Base-by-base conservation (phyloP, 2,329 filamentous ascomycete genomes). In the Penicillium sp. region DNA sequence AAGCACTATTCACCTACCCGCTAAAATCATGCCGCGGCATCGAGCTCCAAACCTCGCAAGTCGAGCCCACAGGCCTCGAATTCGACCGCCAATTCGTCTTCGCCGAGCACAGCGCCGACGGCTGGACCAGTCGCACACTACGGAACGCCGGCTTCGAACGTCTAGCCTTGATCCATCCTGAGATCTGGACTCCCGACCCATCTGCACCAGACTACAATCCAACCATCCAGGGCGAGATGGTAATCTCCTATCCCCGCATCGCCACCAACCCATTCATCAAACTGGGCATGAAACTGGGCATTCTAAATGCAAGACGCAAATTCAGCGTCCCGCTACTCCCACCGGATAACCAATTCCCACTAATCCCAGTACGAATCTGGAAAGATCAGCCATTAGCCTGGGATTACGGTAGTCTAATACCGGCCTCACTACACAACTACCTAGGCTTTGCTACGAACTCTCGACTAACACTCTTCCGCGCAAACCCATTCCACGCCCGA, bases 41-140 rank as follows among this genome's bases (percentile, higher is more conserved):
- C 44, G 87, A 93, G 69, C 68, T 95, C 38, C 70, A 78, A 42
- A 71, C 76, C 50, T 80, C 79, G 49, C 77, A 80, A 44, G 76
- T 93, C 13, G 69, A 87, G 37, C 72, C 80, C 5, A 80, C 80
- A 2, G 89, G 89, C 2, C 75, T 95, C 46, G 79, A 85, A 63
- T 86, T 85, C 66, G 89, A 96, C 68, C 81, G 89, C 5, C 79
- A 91, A 56, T 95, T 89, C 72, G 85, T 82, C 39, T 87, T 96
- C 63, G 89, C 86, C 1, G 85, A 90, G 66, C 65, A 74, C 32
- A 64, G 72, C 28, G 68, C 68, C 4, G 65, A 66, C 6, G 43
- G 45, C 39, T 73, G 70, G 69, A 65, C 58, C 16, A 64, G 62
- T 26, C 70, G 73, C 14, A 71, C 71, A 1, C 56, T 73, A 20